Evolutionary conservation across 2,329 filamentous ascomycete genomes (phyloP).

Genomic region (Blastomyces percursus): DNA sequence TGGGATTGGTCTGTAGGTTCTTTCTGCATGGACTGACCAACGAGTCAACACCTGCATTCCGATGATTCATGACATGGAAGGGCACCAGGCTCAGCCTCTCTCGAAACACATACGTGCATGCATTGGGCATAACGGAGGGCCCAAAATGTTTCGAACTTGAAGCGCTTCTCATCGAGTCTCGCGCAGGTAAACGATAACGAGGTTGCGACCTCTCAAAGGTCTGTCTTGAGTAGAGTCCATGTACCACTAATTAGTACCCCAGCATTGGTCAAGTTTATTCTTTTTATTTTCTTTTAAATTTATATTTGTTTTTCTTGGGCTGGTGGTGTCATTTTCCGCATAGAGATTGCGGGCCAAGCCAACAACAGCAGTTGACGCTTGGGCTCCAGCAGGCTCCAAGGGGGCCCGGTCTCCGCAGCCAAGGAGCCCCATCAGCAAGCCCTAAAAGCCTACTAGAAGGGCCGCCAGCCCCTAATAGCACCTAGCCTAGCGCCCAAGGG

Average conservation of each 20-base stretch:
- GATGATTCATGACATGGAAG: background rate
- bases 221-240: too few species aligned
- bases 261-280: background rate
- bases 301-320: too few species aligned
- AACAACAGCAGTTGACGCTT: constrained; percentile 6
- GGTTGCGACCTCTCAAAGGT: background rate
- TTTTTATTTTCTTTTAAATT: too few species aligned
- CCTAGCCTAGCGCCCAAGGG: background rate
- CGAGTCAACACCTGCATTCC: background rate
- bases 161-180: background rate
- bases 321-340: background rate
- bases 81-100: background rate
- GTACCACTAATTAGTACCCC: background rate
- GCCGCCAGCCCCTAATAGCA: background rate
- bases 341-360: constrained; percentile 1
- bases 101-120: background rate
- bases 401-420: background rate
- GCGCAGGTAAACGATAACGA: background rate
- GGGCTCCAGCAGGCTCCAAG: background rate
- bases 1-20: background rate
- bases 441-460: background rate
- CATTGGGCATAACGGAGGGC: background rate
- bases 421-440: background rate
- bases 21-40: background rate
- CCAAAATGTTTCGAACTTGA: background rate